Evolutionary conservation across 106 monocot species (phyloP), one percentile per base, ranked within the genome.

Genomic region (Gastrodia elata): DNA sequence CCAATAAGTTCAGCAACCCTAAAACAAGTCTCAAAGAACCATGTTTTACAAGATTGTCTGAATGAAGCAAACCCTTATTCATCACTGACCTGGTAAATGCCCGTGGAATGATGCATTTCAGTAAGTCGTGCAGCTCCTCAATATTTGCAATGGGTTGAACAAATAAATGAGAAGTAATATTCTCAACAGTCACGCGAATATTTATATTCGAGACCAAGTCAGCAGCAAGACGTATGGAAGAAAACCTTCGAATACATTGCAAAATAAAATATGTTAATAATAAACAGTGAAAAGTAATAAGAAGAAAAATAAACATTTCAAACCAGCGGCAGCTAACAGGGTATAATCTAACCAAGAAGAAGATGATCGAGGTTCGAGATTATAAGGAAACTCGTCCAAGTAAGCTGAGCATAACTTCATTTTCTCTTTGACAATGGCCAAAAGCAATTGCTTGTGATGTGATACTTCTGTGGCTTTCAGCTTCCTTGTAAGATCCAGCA

Each of bases 401-500:
- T 97, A 97, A 18, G 75, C 78, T 34, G 88, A 76, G 78, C 90
- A 92, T 27, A 97, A 74, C 18, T 82, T 83, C 52, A 79, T 79
- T 39, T 78, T 81, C 68, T 76, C 73, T 41, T 76, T 80, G 28
- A 78, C 86, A 77, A 97, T 87, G 61, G 82, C 87, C 79, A 97
- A 74, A 38, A 97, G 79, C 80, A 97, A 77, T 8, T 90, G 73
- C 61, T 67, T 90, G 79, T 97, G 93, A 78, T 83, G 52, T 41
- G 15, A 41, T 34, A 71, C 57, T 72, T 97, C 88, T 11, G 87
- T 86, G 8, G 93, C 90, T 72, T 88, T 88, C 81, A 97, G 64
- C 69, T 92, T 97, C 88, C 82, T 97, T 93, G 91, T 92, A 49
- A 97, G 83, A 55, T 90, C 92, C 46, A 84, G 77, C 34, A 97